A percentile compares a stretch with the other conserved stretches of the same genome.
Evolutionary conservation across 2,329 filamentous ascomycete species (phyloP).

Genomic region (Penicillium capsulatum): DNA sequence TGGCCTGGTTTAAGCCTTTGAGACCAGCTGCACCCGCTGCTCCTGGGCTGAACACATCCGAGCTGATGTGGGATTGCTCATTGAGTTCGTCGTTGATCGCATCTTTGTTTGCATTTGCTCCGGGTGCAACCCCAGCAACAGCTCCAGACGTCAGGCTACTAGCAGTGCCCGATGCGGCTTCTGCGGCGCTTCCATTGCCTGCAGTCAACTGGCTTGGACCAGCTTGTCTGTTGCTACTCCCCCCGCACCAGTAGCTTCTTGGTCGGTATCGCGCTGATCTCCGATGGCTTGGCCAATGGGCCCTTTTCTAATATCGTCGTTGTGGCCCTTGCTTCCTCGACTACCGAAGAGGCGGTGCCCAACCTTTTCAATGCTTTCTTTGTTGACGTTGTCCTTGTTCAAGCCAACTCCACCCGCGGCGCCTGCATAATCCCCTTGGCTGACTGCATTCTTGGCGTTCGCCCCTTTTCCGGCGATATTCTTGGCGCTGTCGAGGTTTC

Average conservation of each 20-base stretch:
- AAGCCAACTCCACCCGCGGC: slow-evolving; percentile 4
- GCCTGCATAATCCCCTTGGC: slow-evolving; percentile 6
- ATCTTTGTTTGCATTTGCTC: background rate
- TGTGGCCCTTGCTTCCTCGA: slow-evolving; percentile 5
- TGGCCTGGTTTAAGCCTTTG: background rate
- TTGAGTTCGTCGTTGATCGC: slow-evolving; percentile 12
- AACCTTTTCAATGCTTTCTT: slow-evolving; percentile 6
- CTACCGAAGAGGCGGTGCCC: slow-evolving; percentile 7
- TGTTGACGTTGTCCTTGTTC: slow-evolving; percentile 9
- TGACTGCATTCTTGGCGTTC: slow-evolving; percentile 2
- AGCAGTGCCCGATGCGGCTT: background rate
- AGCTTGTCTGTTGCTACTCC: slow-evolving; percentile 6
- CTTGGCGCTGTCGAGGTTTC: slow-evolving; percentile 8
- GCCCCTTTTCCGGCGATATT: slow-evolving; percentile 12
- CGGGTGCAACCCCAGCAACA: background rate
- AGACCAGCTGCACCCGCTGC: background rate
- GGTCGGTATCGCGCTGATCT: slow-evolving; percentile 9
- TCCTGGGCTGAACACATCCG: slow-evolving; percentile 13
- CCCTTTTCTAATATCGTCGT: slow-evolving; percentile 21
- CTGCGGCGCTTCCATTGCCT: background rate
- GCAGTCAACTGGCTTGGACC: background rate
- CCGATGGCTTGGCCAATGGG: slow-evolving; percentile 14
- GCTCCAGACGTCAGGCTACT: background rate
- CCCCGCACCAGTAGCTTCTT: slow-evolving; percentile 1
- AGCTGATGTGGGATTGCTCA: slow-evolving; percentile 9